Conservation (phyloP, 306 rosid genomes). For the Senna siamea region DNA sequence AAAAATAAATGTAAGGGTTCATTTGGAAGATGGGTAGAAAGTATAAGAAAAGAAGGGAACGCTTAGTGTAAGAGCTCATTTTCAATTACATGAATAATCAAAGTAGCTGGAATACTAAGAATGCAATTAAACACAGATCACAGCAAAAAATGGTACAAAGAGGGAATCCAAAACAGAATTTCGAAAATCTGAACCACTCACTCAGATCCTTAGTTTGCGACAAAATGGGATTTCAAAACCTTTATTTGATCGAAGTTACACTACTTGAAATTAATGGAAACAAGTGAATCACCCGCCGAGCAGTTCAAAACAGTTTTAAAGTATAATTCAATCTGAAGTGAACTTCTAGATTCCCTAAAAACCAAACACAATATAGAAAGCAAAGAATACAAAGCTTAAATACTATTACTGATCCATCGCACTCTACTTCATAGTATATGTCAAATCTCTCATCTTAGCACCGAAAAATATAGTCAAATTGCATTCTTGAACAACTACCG, state of each 20-base stretch:
- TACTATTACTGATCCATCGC: constrained; percentile 32
- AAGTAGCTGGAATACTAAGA: constrained; percentile 19
- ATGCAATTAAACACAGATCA: constrained; percentile 15
- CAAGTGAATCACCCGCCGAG: constrained; percentile 26
- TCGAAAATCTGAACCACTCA: not conserved
- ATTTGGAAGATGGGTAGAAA: constrained; percentile 5
- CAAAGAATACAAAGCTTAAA: constrained; percentile 12
- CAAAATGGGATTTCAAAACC: constrained; percentile 32
- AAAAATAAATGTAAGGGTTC: constrained; percentile 11
- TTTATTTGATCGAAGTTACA: constrained; percentile 16
- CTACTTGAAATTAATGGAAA: constrained; percentile 13
- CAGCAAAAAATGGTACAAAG: constrained; percentile 26
- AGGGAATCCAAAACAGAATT: not conserved
- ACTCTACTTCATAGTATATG: constrained; percentile 34
- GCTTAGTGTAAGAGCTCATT: not conserved
- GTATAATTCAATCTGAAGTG: constrained; percentile 28
- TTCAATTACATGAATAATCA: constrained; percentile 11
- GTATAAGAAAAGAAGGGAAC: constrained; percentile 24
- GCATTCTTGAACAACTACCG: constrained; percentile 30
- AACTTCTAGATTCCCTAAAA: constrained; percentile 19
- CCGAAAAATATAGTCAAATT: constrained; percentile 37
- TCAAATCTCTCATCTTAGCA: constrained; percentile 43
- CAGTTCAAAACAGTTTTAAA: constrained; percentile 27
- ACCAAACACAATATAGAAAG: constrained; percentile 11
- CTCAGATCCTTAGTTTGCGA: constrained; percentile 31